These are phyloP conservation scores for Leucosporidium scottii DNA, from an alignment of 768 basidiomycete genomes.

Conservation along the genomic window DNA sequence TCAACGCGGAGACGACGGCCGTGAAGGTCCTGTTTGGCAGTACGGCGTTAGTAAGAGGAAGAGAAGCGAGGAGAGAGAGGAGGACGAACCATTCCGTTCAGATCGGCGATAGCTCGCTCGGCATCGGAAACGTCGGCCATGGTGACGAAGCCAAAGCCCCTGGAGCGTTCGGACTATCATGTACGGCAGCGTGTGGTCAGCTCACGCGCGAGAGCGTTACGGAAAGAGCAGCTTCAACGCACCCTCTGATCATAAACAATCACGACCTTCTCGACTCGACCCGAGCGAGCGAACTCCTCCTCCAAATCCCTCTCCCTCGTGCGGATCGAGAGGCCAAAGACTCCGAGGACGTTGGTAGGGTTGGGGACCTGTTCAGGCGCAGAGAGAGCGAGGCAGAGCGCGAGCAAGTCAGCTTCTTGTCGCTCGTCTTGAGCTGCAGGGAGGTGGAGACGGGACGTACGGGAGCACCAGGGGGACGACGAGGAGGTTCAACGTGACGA, in stretches of 20 bases:
- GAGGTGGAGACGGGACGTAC: no score
- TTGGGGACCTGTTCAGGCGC: not conserved
- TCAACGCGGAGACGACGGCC: conserved; percentile 95
- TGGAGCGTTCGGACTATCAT: conserved; percentile 78
- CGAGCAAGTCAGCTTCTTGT: no score
- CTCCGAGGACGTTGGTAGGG: conserved; percentile 72
- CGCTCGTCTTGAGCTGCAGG: no score
- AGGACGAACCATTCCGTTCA: conserved; percentile 71
- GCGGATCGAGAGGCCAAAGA: conserved; percentile 96
- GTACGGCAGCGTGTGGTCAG: conserved; percentile 16
- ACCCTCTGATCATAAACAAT: conserved; percentile 77
- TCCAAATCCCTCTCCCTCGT: conserved; percentile 90
- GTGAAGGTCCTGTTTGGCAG: conserved; percentile 65
- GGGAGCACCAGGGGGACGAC: no score
- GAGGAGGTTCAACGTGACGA: no score
- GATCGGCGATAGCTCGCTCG: conserved; percentile 71
- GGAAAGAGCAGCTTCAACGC: conserved; percentile 1
- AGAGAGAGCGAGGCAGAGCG: not conserved
- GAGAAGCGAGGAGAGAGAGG: not conserved
- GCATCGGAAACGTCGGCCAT: conserved; percentile 89
- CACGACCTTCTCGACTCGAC: conserved; percentile 78
- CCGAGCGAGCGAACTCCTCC: conserved; percentile 83
- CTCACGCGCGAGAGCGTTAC: not conserved
- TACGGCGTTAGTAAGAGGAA: not conserved
- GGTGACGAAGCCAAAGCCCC: conserved; percentile 95